Conservation (phyloP, 73 alveolate genomes). For the Paramecium sexaurelia region DNA sequence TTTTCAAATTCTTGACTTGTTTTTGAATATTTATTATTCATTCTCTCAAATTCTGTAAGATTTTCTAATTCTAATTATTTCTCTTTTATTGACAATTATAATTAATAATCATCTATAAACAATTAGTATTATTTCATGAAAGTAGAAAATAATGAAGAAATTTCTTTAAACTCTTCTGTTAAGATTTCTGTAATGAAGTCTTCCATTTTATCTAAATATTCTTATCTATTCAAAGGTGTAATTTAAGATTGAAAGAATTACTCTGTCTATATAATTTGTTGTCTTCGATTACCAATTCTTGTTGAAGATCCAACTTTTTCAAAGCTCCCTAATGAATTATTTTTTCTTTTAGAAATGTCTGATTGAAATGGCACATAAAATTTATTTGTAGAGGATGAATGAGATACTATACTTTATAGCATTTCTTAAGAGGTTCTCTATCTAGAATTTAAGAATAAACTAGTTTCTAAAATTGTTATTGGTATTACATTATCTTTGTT, state of each 20-base stretch:
- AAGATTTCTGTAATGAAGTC: background rate
- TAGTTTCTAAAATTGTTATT: background rate
- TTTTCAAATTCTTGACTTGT: background rate
- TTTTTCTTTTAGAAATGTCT: background rate
- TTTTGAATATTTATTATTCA: background rate
- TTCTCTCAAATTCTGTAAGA: background rate
- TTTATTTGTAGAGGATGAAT: background rate
- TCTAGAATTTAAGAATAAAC: slow-evolving; percentile 3
- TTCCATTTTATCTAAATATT: slow-evolving; percentile 7
- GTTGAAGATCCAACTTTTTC: background rate
- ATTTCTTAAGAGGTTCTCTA: background rate
- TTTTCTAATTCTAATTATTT: background rate
- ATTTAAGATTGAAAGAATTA: background rate
- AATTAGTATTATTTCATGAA: slow-evolving; percentile 19
- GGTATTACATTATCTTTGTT: background rate
- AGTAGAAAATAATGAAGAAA: background rate
- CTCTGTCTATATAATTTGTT: background rate
- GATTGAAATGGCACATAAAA: background rate
- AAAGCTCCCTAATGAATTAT: background rate
- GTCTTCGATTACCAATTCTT: slow-evolving; percentile 8
- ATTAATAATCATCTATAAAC: background rate
- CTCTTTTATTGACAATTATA: slow-evolving; percentile 1
- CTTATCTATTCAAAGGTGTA: background rate
- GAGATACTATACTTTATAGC: slow-evolving; percentile 1
- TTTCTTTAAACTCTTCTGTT: slow-evolving; percentile 30